These are phyloP conservation scores for Arabidopsis arenosa DNA, from an alignment of 345 rosid genomes.

Conservation along the genomic window DNA sequence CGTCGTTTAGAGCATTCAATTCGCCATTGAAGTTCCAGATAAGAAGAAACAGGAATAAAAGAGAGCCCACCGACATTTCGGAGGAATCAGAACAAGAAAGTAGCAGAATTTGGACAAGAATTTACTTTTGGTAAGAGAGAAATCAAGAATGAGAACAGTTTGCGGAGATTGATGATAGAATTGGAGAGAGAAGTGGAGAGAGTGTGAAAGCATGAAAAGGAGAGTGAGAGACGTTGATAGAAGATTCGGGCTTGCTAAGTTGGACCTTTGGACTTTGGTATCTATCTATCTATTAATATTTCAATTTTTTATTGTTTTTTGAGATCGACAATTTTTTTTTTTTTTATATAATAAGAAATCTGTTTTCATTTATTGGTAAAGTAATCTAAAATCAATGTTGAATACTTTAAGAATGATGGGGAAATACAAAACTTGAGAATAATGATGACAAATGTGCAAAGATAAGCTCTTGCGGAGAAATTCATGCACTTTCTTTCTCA, in stretches of 20 bases:
- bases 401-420: background rate
- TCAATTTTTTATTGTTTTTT: background rate
- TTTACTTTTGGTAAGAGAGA: constrained; percentile 10
- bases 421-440: constrained; percentile 27
- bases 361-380: background rate
- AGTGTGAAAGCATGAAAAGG: constrained; percentile 35
- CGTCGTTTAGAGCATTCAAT: constrained; percentile 57
- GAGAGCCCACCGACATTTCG: constrained; percentile 44
- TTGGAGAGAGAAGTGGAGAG: constrained; percentile 33
- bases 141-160: constrained; percentile 32
- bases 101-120: constrained; percentile 19
- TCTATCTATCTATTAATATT: constrained; percentile 16
- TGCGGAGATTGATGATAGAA: constrained; percentile 37
- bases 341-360: background rate
- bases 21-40: constrained; percentile 45
- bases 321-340: background rate
- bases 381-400: background rate
- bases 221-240: constrained; percentile 39
- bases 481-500: constrained; percentile 28
- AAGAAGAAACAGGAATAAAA: constrained; percentile 41
- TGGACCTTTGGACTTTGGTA: constrained; percentile 28
- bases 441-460: constrained; percentile 36
- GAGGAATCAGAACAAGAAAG: constrained; percentile 2
- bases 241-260: constrained; percentile 34
- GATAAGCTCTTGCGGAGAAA: constrained; percentile 23